phyloP scores from a whole-genome alignment of 495 filamentous ascomycete species.

The Aspergillus cristatus region DNA sequence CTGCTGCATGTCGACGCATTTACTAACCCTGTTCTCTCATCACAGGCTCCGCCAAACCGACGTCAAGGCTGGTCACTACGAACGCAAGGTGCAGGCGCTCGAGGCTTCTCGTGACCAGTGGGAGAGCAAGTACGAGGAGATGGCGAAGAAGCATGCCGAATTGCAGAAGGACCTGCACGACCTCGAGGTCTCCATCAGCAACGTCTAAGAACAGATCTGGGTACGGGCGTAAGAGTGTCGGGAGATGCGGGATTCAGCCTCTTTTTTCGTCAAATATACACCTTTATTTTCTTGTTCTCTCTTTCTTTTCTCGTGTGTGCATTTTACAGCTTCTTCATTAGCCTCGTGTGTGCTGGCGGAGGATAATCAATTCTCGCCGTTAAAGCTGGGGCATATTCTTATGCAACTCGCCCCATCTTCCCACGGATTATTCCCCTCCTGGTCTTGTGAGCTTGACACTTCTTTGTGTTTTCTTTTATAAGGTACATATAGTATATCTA shows the following conservation, averaged over 20 bases:
- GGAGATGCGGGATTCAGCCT: constrained; percentile 24
- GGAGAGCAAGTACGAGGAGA: constrained; percentile 96
- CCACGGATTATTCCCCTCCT: constrained; percentile 1
- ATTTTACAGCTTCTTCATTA: constrained; percentile 18
- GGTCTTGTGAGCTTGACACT: constrained; percentile 2
- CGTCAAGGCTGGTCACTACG: constrained; percentile 97
- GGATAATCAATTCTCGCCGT: constrained; percentile 12
- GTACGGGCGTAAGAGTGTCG: constrained; percentile 19
- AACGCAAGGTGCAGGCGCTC: constrained; percentile 97
- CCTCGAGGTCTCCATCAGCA: constrained; percentile 79
- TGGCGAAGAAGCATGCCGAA: constrained; percentile 73
- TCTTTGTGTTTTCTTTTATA: constrained; percentile 2
- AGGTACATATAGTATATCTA: constrained; percentile 12
- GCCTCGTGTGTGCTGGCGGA: constrained; percentile 13
- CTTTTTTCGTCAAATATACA: constrained; percentile 18
- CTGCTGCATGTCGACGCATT: background rate
- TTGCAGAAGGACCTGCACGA: constrained; percentile 88
- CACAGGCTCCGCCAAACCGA: constrained; percentile 92
- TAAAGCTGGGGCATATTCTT: constrained; percentile 7
- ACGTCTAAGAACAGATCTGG: constrained; percentile 52
- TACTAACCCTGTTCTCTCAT: constrained; percentile 12
- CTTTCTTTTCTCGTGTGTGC: constrained; percentile 1
- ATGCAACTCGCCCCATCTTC: constrained; percentile 7
- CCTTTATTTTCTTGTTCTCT: constrained; percentile 18
- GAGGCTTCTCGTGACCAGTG: constrained; percentile 81